Evolutionary conservation across 345 rosid species (phyloP), one percentile per base, ranked within the genome.

Genomic region (Luvunga scandens): DNA sequence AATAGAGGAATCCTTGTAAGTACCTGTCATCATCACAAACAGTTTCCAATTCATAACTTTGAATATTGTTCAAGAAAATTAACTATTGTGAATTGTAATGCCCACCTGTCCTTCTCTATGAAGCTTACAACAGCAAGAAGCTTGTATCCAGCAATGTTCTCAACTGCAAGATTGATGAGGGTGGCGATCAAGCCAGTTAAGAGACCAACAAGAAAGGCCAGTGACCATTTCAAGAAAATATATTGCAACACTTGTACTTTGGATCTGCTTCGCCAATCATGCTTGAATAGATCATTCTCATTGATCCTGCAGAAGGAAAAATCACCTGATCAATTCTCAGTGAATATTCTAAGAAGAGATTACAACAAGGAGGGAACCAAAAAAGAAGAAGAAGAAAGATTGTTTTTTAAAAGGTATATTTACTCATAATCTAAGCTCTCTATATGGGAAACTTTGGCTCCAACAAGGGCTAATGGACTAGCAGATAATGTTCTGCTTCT

Each of bases 341-440:
- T 2, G 4, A 27, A 61, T 10, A 16, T 33, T 66, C 34, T 34
- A 75, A 72, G 50, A 67, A 8, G n/a, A 55, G 28, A 38, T 9
- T 38, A 28, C n/a, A 75, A 3, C 14, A 61, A 36, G 24, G 21
- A 39, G 18, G 55, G n/a, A 33, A 16, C 9, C n/a, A n/a, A 13
- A 45, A 28, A 5, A 36, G 66, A 39, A 31, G 34, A 3, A 6
- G 9, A 39, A 34, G 38, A 34, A 53, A 27, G 30, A 16, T 7
- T 7, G 14, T 33, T 9, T 36, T 61, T 48, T 39, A 8, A 7
- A 24, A 16, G 33, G 68, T 81, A 78, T 86, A 38, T 8, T 45
- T 87, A 95, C 98, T 93, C 98, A 61, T 95, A 93, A 77, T 95
- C 94, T 85, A 93, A 86, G 88, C 98, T 95, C 83, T 95, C 98